Conservation (phyloP, 208 protist genomes). For the Trypanosoma grayi region DNA sequence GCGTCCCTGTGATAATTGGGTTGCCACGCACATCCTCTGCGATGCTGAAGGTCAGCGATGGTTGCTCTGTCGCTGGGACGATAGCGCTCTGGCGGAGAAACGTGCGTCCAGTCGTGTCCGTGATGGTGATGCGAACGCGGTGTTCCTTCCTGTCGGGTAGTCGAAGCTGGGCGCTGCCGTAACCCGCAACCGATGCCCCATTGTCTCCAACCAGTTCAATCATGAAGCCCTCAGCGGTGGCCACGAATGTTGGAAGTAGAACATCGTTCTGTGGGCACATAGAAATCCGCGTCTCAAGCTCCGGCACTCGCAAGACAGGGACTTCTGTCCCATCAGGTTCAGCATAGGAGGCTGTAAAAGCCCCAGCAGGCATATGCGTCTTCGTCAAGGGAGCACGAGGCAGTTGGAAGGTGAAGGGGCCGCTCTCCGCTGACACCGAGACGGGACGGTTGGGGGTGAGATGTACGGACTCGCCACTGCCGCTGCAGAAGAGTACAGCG, state of each 20-base stretch:
- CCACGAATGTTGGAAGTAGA: conserved; percentile 37
- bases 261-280: not conserved
- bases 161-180: conserved; percentile 36
- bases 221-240: conserved; percentile 35
- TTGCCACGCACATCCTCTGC: conserved; percentile 2
- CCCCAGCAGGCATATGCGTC: not conserved
- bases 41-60: conserved; percentile 16
- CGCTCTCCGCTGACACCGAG: conserved; percentile 37
- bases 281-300: conserved; percentile 53
- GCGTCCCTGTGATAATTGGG: conserved; percentile 6
- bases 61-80: conserved; percentile 42
- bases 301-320: conserved; percentile 24
- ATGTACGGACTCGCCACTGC: conserved; percentile 44
- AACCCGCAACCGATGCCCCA: conserved; percentile 42
- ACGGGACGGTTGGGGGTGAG: conserved; percentile 38
- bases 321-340: conserved; percentile 10
- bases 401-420: conserved; percentile 61
- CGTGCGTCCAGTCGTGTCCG: conserved; percentile 29
- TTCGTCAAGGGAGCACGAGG: conserved; percentile 17
- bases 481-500: conserved; percentile 49
- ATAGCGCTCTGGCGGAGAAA: conserved; percentile 54
- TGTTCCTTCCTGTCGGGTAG: conserved; percentile 49
- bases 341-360: conserved; percentile 2
- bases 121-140: conserved; percentile 46
- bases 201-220: conserved; percentile 60